Base-by-base conservation (phyloP, 352 stramenopile species). In the Phytophthora foliorum region DNA sequence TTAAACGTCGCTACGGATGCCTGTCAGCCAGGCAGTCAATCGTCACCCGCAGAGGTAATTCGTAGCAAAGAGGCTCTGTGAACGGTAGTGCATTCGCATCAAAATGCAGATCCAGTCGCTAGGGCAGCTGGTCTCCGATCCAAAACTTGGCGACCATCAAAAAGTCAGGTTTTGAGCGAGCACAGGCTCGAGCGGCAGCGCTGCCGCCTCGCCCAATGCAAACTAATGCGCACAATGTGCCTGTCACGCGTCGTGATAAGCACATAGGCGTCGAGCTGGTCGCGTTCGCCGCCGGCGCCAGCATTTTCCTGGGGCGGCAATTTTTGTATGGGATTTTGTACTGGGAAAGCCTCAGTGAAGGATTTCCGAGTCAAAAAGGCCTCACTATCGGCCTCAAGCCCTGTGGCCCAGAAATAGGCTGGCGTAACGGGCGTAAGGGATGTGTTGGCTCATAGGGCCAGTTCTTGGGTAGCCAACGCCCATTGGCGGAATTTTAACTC, bases 341-440 rank as follows among this genome's bases (percentile, higher is more conserved):
- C 34, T 17, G 27, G 32, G 45, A 49, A 48, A 57, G 57, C 57
- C 57, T 64, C 57, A 64, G 16, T 32, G 29, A 48, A 50, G 45
- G 34, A 45, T 34, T 64, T 55, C 45, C 57, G 57, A 64, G 57
- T 60, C 58, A 67, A 67, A 64, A 64, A 36, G 57, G 57, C 57
- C 56, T 63, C 56, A 55, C 42, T 63, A 53, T 57, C 44, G 25
- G 19, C 31, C 19, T 49, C 57, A 27, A 21, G 7, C 27, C 38
- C 38, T 11, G 16, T 2, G 38, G 16, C 38, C 38, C 38, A 45
- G 19, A 38, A 64, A 56, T 25, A 50, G 57, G 57, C 50, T 64
- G 31, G 19, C 4, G 36, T 49, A 29, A 49, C 42, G 42, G 19
- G 8, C 11, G n/a, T 8, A 11, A 27, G 10, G 17, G 42, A 49